Conservation (phyloP, 75 land plant species). For the Picea sitchensis region DNA sequence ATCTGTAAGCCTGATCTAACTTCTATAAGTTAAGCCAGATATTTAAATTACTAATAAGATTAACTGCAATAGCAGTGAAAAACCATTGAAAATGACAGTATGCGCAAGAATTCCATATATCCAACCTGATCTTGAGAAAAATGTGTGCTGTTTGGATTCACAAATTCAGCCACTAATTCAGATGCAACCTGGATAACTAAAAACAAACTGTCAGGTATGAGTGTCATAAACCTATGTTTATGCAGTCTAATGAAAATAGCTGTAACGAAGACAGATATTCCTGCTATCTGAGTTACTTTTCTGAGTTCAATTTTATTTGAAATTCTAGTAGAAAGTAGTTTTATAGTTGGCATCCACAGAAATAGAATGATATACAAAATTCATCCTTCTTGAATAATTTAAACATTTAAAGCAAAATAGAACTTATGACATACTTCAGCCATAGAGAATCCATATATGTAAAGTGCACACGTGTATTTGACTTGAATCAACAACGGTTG, state of each 20-base stretch:
- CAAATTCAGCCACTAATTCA: conserved; percentile 10
- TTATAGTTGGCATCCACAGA: not conserved
- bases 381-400: not conserved
- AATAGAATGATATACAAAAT: not conserved
- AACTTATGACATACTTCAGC: not conserved
- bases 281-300: not conserved
- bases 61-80: not conserved
- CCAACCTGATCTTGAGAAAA: conserved; percentile 15
- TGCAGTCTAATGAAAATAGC: not conserved
- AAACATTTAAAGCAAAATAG: not conserved
- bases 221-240: not conserved
- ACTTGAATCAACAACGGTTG: not conserved
- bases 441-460: not conserved
- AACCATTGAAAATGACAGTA: not conserved
- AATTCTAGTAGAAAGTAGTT: not conserved
- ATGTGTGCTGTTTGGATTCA: conserved; percentile 9
- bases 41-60: not conserved
- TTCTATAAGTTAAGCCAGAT: not conserved
- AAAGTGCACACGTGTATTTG: not conserved
- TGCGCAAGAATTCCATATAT: not conserved
- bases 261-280: not conserved
- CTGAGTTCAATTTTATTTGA: not conserved
- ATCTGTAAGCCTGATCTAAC: not conserved
- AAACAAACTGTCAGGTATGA: conserved; percentile 4
- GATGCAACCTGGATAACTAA: conserved; percentile 13